Evolutionary conservation across 179 eudicot species (phyloP).

Genomic region (Beta lomatogona): DNA sequence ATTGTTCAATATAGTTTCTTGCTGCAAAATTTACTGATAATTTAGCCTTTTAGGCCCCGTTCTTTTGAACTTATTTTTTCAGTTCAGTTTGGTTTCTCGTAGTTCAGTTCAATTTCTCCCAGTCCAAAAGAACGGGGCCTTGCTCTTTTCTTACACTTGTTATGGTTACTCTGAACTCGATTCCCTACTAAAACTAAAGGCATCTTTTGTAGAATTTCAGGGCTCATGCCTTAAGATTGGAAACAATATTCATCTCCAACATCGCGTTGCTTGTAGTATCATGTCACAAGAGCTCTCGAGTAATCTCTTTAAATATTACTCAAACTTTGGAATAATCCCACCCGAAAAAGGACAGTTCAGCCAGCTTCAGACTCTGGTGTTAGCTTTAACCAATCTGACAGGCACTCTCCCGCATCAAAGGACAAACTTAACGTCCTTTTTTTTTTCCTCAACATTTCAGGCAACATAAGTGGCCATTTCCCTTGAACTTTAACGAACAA

Average conservation of each 20-base stretch:
- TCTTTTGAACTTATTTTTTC: too few species aligned
- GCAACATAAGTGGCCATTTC: slow-evolving; percentile 33
- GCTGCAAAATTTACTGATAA: too few species aligned
- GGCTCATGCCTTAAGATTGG: slow-evolving; percentile 63
- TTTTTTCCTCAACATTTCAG: slow-evolving; percentile 53
- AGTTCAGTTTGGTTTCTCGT: too few species aligned
- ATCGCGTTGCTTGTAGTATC: slow-evolving; percentile 51
- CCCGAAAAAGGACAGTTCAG: slow-evolving; percentile 51
- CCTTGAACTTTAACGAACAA: slow-evolving; percentile 29
- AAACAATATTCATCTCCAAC: slow-evolving; percentile 20
- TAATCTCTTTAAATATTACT: slow-evolving; percentile 46
- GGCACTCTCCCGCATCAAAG: slow-evolving; percentile 52
- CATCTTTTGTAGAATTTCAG: slow-evolving; percentile 43
- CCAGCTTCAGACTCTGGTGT: slow-evolving; percentile 44
- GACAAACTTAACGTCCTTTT: slow-evolving; percentile 42
- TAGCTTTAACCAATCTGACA: slow-evolving; percentile 42
- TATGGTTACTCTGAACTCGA: slow-evolving; percentile 40
- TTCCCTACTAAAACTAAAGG: slow-evolving; percentile 48
- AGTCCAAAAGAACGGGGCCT: too few species aligned
- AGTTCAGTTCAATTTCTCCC: too few species aligned
- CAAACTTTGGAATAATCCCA: slow-evolving; percentile 46
- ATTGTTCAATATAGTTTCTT: too few species aligned
- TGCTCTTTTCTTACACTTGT: slow-evolving; percentile 17
- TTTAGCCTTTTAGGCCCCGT: too few species aligned
- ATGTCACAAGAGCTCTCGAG: slow-evolving; percentile 43